Conservation (phyloP, 2,329 filamentous ascomycete species). For the Monosporascus cannonballus region DNA sequence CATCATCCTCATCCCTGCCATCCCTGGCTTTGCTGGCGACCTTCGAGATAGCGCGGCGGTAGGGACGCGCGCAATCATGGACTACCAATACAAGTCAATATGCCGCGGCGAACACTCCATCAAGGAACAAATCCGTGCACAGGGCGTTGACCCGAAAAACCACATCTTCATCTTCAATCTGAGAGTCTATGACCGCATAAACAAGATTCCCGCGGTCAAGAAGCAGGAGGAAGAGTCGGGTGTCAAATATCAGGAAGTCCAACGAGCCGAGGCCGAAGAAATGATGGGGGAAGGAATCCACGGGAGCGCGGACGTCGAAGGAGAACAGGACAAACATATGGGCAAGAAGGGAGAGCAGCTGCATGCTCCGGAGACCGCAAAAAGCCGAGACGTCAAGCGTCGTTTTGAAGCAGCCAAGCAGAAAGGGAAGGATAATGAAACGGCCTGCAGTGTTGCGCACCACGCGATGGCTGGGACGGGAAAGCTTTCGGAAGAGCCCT, state of each 20-base stretch:
- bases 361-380: slow-evolving; percentile 25
- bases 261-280: slow-evolving; percentile 82
- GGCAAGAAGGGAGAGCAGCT: slow-evolving; percentile 32
- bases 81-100: slow-evolving; percentile 97
- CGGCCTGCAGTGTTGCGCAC: slow-evolving; percentile 57
- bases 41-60: slow-evolving; percentile 75
- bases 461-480: slow-evolving; percentile 70
- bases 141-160: slow-evolving; percentile 70
- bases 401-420: slow-evolving; percentile 45
- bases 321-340: slow-evolving; percentile 44
- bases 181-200: slow-evolving; percentile 85
- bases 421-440: slow-evolving; percentile 29
- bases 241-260: slow-evolving; percentile 78
- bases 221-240: slow-evolving; percentile 76
- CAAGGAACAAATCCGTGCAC: slow-evolving; percentile 65
- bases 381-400: slow-evolving; percentile 41
- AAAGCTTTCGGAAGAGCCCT: slow-evolving; percentile 61
- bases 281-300: slow-evolving; percentile 74
- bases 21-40: slow-evolving; percentile 92
- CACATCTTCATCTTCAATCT: slow-evolving; percentile 94
- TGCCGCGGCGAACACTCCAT: slow-evolving; percentile 89
- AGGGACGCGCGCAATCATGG: slow-evolving; percentile 92
- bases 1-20: slow-evolving; percentile 83
- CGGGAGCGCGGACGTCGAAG: slow-evolving; percentile 41
- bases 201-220: slow-evolving; percentile 68